These are phyloP conservation scores for Lentinula lateritia DNA, from an alignment of 768 basidiomycete genomes.

Conservation along the genomic window DNA sequence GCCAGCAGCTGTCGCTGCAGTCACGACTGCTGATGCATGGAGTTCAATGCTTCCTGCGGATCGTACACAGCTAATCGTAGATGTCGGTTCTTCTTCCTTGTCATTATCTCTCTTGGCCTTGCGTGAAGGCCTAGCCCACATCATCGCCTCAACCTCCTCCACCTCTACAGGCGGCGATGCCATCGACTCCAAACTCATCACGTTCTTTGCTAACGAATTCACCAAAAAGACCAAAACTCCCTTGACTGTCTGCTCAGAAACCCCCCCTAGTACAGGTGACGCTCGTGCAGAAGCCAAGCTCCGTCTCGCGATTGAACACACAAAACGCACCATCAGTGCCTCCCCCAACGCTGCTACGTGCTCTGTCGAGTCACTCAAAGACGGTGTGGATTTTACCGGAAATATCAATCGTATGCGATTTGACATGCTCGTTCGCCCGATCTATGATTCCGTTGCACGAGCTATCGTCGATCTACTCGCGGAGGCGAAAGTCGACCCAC, in stretches of 20 bases:
- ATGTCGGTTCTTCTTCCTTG: conserved; percentile 73
- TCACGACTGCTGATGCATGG: conserved; percentile 44
- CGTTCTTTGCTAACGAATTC: conserved; percentile 93
- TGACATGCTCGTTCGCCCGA: conserved; percentile 54
- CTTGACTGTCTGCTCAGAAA: conserved; percentile 55
- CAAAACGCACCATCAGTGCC: conserved; percentile 88
- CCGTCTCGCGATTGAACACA: conserved; percentile 87
- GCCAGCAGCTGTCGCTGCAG: conserved; percentile 67
- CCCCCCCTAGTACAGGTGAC: conserved; percentile 38
- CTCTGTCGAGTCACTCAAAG: conserved; percentile 91
- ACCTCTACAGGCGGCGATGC: conserved; percentile 56
- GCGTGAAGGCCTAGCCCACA: conserved; percentile 67
- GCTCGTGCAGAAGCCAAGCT: conserved; percentile 91
- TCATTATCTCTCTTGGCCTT: conserved; percentile 66
- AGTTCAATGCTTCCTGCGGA: conserved; percentile 40
- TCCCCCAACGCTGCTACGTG: conserved; percentile 84
- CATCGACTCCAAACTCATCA: conserved; percentile 79
- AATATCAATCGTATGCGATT: conserved; percentile 58
- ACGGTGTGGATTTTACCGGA: conserved; percentile 85
- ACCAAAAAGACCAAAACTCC: conserved; percentile 89
- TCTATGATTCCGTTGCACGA: conserved; percentile 53
- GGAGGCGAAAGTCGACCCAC: conserved; percentile 48
- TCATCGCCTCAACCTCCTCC: conserved; percentile 49
- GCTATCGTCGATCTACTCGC: conserved; percentile 50
- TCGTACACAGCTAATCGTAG: conserved; percentile 75